Base-by-base conservation (phyloP, 202 grass and related monocot species). In the Digitaria exilis region DNA sequence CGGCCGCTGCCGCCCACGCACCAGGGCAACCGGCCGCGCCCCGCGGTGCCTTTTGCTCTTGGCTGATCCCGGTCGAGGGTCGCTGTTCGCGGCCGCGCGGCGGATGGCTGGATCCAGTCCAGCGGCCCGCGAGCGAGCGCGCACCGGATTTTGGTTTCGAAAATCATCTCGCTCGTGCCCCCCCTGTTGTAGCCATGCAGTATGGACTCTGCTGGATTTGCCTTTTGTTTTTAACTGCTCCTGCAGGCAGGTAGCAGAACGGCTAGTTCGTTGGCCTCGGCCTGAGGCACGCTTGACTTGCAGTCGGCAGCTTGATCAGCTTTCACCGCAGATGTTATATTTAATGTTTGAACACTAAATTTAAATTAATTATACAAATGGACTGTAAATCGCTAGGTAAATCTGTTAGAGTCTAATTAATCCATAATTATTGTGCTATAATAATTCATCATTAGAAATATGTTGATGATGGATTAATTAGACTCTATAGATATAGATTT, bases 81-180 rank as follows among this genome's bases (percentile, higher is more conserved):
- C 28, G 48, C 50, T 86, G 88, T 79, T 69, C 51, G 74, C 10
- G 8, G 2, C 73, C 43, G 12, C 84, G 21, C 82, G 44, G 62
- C 82, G 77, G 87, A 85, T 81, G 76, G 62, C 6, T 76, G 77
- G 45, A 89, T 88, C 87, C 37, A 2, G 12, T 29, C 34, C 49
- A 15, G n/a, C 49, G 9, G n/a, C 11, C 49, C 14, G 48, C 24
- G 45, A 15, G 48, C 34, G 19, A 10, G 57, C 17, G 67, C 18
- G 48, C 59, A 17, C 58, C 19, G 37, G n/a, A 4, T 75, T 48
- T 45, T 18, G 19, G 28, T 76, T 89, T 89, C 69, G 31, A 84
- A 84, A 89, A 70, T 61, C 34, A 2, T n/a, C 18, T 44, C 28
- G 45, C 18, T 44, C 28, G 45, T 22, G 11, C 45, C 28, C 26